These are phyloP conservation scores for Puccinia polysora DNA, from an alignment of 1,284 basidiomycete species.

Conservation along the genomic window DNA sequence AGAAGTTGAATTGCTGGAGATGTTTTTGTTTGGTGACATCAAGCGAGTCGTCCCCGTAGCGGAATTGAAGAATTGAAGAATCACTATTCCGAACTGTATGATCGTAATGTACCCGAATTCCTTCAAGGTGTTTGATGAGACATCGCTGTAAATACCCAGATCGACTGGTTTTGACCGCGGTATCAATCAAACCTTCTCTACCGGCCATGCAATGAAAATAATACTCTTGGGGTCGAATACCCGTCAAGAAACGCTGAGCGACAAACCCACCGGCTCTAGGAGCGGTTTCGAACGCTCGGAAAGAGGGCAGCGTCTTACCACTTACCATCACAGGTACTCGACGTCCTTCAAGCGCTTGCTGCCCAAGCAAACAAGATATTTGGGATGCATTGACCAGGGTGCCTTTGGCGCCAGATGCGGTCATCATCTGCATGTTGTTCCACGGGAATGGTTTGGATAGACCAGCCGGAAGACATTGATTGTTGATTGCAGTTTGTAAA, in stretches of 20 bases:
- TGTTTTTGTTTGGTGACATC: conserved; percentile 77
- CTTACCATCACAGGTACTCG: conserved; percentile 99
- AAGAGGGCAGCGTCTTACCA: conserved; percentile 95
- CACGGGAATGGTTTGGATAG: conserved; percentile 89
- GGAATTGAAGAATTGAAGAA: conserved; percentile 87
- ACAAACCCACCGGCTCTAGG: conserved; percentile 99
- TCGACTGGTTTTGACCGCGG: conserved; percentile 96
- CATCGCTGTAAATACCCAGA: conserved; percentile 98
- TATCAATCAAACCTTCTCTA: conserved; percentile 97
- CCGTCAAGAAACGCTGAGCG: conserved; percentile 97
- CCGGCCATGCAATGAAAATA: conserved; percentile 99
- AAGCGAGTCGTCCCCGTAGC: conserved; percentile 92
- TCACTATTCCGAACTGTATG: conserved; percentile 96
- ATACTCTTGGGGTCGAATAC: conserved; percentile 96
- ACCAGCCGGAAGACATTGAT: conserved; percentile 77
- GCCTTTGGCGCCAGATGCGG: conserved; percentile 95
- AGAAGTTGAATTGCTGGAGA: conserved; percentile 81
- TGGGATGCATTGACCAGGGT: conserved; percentile 95
- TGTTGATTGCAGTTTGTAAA: conserved; percentile 69
- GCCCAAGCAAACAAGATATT: conserved; percentile 93
- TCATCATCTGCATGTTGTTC: conserved; percentile 99
- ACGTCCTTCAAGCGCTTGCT: conserved; percentile 95
- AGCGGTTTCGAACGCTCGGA: conserved; percentile 93
- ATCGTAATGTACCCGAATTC: conserved; percentile 93
- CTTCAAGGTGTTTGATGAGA: conserved; percentile 97